Evolutionary conservation across 805 yeast species (phyloP).

Genomic region (Starmerella bombi): DNA sequence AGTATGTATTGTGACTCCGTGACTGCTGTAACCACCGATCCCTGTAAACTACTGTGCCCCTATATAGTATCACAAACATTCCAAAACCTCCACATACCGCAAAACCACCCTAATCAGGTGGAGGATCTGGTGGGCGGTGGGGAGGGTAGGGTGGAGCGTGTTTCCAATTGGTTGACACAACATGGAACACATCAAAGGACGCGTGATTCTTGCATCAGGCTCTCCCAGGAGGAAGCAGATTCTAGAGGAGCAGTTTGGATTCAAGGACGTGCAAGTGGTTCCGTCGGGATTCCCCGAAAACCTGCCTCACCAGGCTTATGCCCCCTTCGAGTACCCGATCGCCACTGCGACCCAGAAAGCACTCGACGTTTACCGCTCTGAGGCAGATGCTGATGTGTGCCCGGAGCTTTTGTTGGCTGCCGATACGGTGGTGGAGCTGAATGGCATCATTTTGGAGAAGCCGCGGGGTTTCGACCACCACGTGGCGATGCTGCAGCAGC

Average conservation of each 20-base stretch:
- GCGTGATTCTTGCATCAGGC: constrained; percentile 60
- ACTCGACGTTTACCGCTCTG: constrained; percentile 37
- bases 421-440: constrained; percentile 59
- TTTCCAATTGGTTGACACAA: neutral
- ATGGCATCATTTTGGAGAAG: constrained; percentile 60
- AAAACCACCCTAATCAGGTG: too few species aligned
- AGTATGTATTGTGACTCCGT: too few species aligned
- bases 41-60: neutral
- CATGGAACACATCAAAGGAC: constrained; percentile 16
- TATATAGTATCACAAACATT: neutral
- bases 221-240: constrained; percentile 74
- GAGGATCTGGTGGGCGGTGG: too few species aligned
- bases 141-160: neutral
- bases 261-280: constrained; percentile 30
- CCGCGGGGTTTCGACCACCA: constrained; percentile 48
- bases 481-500: constrained; percentile 35
- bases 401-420: constrained; percentile 40
- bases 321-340: constrained; percentile 50
- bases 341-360: constrained; percentile 62
- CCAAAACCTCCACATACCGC: too few species aligned
- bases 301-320: constrained; percentile 39
- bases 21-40: too few species aligned
- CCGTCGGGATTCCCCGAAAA: constrained; percentile 70
- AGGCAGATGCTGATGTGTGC: constrained; percentile 26
- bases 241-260: constrained; percentile 36